These are phyloP conservation scores for Acanthamoeba sp. DNA, from an alignment of 208 protist genomes.

Conservation along the genomic window DNA sequence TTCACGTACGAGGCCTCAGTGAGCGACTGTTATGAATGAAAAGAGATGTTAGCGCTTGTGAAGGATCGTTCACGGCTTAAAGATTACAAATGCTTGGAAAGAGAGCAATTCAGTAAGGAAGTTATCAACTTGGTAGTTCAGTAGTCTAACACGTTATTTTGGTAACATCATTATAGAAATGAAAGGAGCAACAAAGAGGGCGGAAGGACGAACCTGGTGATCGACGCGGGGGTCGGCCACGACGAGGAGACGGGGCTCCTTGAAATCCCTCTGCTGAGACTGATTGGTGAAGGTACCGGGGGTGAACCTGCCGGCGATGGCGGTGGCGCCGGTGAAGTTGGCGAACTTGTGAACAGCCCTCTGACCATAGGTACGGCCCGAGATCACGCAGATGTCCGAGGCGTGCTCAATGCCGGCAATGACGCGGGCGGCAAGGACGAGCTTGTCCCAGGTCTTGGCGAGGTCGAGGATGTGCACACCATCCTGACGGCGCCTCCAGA, in stretches of 20 bases:
- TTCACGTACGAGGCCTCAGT: conserved; percentile 98
- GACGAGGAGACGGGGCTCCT: conserved; percentile 98
- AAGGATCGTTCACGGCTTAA: too few species aligned
- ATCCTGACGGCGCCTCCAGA: conserved; percentile 92
- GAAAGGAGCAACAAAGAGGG: not conserved
- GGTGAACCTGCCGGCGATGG: conserved; percentile 96
- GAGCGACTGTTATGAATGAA: conserved; percentile 89
- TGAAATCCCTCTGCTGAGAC: conserved; percentile 97
- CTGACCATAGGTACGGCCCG: conserved; percentile 95
- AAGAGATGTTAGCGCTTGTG: not conserved
- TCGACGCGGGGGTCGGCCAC: conserved; percentile 98
- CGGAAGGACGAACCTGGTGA: conserved; percentile 91
- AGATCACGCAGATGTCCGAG: conserved; percentile 97
- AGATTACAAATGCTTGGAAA: too few species aligned
- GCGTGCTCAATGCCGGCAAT: conserved; percentile 99
- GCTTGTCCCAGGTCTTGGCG: conserved; percentile 99
- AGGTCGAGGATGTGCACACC: conserved; percentile 98
- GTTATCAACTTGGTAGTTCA: not conserved
- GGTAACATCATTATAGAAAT: not conserved
- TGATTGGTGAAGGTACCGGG: conserved; percentile 99
- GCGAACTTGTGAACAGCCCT: conserved; percentile 98
- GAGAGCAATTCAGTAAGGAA: not conserved
- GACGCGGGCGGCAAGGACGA: conserved; percentile 98
- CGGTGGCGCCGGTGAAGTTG: conserved; percentile 93
- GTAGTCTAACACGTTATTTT: not conserved